Evolutionary conservation across 2,329 filamentous ascomycete genomes (phyloP).

Genomic region (Ceratocystis cubensis): DNA sequence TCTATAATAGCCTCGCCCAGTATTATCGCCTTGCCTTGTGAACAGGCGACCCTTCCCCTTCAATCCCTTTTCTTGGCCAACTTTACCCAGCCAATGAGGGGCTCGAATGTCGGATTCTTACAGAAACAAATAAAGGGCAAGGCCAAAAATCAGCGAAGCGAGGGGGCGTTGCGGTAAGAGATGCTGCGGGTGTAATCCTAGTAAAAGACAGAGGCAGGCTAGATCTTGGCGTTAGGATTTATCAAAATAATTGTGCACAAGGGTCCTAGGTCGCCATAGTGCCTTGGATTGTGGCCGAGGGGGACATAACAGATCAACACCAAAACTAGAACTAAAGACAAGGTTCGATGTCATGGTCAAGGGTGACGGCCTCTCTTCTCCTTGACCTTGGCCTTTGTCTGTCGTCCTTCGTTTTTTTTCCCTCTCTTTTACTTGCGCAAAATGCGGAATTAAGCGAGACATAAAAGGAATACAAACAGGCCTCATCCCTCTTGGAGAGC

Average conservation of each 20-base stretch:
- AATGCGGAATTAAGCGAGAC: neutral
- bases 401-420: neutral
- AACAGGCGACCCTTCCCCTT: no score
- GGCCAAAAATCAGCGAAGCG: neutral
- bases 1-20: no score
- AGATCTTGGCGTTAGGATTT: neutral
- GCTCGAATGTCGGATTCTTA: no score
- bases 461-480: neutral
- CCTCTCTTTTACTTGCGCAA: neutral
- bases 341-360: neutral
- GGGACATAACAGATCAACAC: neutral
- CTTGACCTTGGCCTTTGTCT: no score
- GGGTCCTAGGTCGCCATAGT: neutral
- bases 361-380: neutral
- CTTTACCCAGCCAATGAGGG: no score
- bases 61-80: no score
- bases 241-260: neutral
- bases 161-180: neutral
- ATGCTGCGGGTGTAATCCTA: neutral
- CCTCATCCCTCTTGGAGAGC: neutral
- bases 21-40: no score
- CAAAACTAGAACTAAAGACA: neutral
- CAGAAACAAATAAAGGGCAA: neutral
- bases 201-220: neutral
- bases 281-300: neutral